Evolutionary conservation across 177 flowering plant genomes (phyloP).

Genomic region (Vitis hybrid): DNA sequence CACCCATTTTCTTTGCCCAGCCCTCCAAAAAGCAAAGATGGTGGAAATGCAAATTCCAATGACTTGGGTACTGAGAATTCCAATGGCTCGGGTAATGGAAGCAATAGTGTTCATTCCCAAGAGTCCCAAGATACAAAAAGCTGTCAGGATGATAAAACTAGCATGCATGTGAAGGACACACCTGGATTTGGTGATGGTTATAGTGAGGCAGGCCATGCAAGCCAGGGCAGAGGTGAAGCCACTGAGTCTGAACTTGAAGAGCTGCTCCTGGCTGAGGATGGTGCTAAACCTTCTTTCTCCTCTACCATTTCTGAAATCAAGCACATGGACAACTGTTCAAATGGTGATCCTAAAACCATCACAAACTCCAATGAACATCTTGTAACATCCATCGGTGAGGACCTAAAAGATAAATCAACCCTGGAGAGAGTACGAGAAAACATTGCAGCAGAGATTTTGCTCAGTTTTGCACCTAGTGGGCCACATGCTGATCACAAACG

Average conservation of each 20-base stretch:
- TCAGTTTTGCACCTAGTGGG: slow-evolving; percentile 18
- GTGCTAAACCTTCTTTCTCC: slow-evolving; percentile 1
- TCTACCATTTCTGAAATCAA: slow-evolving; percentile 8
- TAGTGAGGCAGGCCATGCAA: slow-evolving; percentile 2
- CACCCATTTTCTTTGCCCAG: neutral
- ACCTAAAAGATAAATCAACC: slow-evolving; percentile 1
- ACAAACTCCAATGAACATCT: slow-evolving; percentile 2
- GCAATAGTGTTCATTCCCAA: slow-evolving; percentile 10
- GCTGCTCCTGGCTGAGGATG: neutral
- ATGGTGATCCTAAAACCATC: neutral
- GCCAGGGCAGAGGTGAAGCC: neutral
- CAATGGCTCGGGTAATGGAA: neutral
- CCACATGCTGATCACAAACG: slow-evolving; percentile 1
- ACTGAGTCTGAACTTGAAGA: slow-evolving; percentile 8
- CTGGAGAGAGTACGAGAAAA: slow-evolving; percentile 16
- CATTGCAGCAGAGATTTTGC: slow-evolving; percentile 26
- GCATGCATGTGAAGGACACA: neutral
- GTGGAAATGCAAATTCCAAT: neutral
- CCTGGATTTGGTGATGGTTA: slow-evolving; percentile 8
- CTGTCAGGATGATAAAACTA: slow-evolving; percentile 2
- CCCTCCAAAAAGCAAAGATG: slow-evolving; percentile 8
- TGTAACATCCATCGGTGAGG: slow-evolving; percentile 3
- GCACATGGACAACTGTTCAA: neutral
- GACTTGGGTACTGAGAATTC: slow-evolving; percentile 7
- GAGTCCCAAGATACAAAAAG: neutral